Evolutionary conservation across 345 rosid genomes (phyloP).

Genomic region (Arabidopsis arenosa): DNA sequence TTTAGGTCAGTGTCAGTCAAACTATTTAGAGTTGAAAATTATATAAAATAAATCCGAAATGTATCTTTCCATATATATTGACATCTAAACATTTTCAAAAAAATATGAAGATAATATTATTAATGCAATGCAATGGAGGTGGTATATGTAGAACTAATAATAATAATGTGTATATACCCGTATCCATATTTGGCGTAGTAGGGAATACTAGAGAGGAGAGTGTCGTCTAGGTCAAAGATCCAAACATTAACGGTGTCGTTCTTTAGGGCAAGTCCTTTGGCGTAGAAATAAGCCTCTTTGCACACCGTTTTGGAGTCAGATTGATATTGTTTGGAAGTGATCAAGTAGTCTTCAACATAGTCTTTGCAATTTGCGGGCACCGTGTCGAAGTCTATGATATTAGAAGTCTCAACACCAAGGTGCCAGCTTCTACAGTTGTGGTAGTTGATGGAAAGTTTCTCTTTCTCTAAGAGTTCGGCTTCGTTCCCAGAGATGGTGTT

Average conservation of each 20-base stretch:
- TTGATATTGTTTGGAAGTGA: slow-evolving; percentile 44
- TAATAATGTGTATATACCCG: slow-evolving; percentile 46
- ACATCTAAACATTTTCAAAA: not conserved
- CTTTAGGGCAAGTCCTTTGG: slow-evolving; percentile 45
- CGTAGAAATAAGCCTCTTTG: slow-evolving; percentile 50
- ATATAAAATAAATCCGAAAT: too few relatives aligned
- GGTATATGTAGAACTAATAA: not conserved
- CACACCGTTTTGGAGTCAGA: slow-evolving; percentile 52
- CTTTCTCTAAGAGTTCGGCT: slow-evolving; percentile 20
- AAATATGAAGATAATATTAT: not conserved
- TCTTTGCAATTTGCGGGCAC: slow-evolving; percentile 56
- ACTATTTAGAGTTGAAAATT: not conserved
- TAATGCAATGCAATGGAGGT: not conserved
- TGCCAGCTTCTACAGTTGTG: slow-evolving; percentile 68
- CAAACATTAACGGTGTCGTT: slow-evolving; percentile 60
- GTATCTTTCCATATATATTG: not conserved
- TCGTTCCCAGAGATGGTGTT: not conserved
- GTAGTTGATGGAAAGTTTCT: slow-evolving; percentile 36
- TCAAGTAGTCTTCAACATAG: slow-evolving; percentile 56
- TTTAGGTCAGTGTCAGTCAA: not conserved
- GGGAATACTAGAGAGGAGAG: slow-evolving; percentile 64
- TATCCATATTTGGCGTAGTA: slow-evolving; percentile 55
- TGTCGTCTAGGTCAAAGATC: slow-evolving; percentile 72
- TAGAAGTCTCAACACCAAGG: slow-evolving; percentile 64
- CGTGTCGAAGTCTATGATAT: slow-evolving; percentile 50